These are phyloP conservation scores for Dendrocalamus sinicus DNA, from an alignment of 176 grass and related monocot species.

Conservation along the genomic window DNA sequence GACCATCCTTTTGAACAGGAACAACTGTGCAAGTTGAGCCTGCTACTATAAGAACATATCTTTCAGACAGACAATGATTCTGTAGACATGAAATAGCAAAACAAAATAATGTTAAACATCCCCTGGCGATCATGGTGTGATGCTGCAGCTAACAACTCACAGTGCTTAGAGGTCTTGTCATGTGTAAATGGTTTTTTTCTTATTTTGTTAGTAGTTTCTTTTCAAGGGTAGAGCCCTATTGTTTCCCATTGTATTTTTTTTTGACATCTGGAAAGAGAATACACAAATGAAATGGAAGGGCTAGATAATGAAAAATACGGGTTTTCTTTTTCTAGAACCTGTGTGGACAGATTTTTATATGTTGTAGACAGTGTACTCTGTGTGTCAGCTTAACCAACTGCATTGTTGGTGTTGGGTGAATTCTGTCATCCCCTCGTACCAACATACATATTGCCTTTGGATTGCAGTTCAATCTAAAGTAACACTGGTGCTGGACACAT, in stretches of 20 bases:
- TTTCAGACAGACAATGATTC: constrained; percentile 38
- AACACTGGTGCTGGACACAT: constrained; percentile 26
- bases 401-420: constrained; percentile 5
- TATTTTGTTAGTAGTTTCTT: constrained; percentile 17
- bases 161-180: constrained; percentile 43
- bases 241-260: constrained; percentile 66
- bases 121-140: constrained; percentile 60
- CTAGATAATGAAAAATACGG: constrained; percentile 12
- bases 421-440: constrained; percentile 10
- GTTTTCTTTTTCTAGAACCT: neutral
- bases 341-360: neutral
- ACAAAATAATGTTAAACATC: constrained; percentile 48
- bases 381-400: constrained; percentile 20
- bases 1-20: constrained; percentile 32
- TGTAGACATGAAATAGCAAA: constrained; percentile 37
- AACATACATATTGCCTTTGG: neutral
- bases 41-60: constrained; percentile 26
- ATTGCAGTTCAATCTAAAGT: constrained; percentile 42
- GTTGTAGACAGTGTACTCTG: neutral
- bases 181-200: constrained; percentile 56
- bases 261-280: constrained; percentile 58
- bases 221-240: constrained; percentile 27
- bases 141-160: constrained; percentile 58
- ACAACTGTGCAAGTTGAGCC: constrained; percentile 40
- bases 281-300: constrained; percentile 44